Conservation (phyloP, 345 rosid genomes). For the Tarenaya hassleriana region DNA sequence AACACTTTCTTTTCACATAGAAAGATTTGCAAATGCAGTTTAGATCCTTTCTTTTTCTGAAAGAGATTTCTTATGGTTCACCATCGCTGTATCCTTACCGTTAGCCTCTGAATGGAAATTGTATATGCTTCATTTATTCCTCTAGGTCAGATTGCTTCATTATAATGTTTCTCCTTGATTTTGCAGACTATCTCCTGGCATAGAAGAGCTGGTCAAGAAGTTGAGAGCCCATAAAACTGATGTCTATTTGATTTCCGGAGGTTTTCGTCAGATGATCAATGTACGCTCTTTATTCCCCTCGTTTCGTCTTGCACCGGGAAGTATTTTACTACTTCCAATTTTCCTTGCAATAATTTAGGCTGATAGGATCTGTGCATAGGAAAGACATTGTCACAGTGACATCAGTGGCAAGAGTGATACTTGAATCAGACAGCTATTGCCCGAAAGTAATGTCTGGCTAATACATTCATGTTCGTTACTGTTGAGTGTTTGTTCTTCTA, state of each 20-base stretch:
- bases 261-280: slow-evolving; percentile 95
- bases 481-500: too few species aligned
- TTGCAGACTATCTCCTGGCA: slow-evolving; percentile 78
- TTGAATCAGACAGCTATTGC: too few species aligned
- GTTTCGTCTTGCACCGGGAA: background rate
- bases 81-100: too few species aligned
- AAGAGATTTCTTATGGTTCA: too few species aligned
- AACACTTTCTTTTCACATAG: slow-evolving; percentile 3
- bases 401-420: too few species aligned
- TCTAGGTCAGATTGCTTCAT: background rate
- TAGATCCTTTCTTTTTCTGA: slow-evolving; percentile 5
- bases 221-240: slow-evolving; percentile 53
- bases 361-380: too few species aligned
- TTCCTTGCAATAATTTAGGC: background rate
- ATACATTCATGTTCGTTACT: too few species aligned
- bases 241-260: slow-evolving; percentile 89
- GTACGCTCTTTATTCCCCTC: slow-evolving; percentile 36
- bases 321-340: background rate
- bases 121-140: background rate
- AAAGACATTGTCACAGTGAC: too few species aligned
- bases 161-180: slow-evolving; percentile 9
- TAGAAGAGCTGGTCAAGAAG: slow-evolving; percentile 64
- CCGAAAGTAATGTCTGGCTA: too few species aligned
- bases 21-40: slow-evolving; percentile 5
- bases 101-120: too few species aligned